Conservation (phyloP, 768 basidiomycete genomes). For the Tulasnella sp. region DNA sequence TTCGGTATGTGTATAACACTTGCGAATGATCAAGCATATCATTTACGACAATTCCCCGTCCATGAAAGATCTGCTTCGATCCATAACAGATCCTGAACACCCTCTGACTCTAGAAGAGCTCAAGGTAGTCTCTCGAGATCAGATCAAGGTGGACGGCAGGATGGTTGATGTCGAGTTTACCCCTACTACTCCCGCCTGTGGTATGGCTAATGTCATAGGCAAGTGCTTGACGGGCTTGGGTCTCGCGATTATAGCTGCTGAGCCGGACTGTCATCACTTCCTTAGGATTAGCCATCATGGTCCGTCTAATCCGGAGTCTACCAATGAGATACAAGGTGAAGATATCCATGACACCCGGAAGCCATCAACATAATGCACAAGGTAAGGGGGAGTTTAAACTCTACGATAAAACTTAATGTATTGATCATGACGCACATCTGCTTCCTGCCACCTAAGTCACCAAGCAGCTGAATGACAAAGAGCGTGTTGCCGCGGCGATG, state of each 20-base stretch:
- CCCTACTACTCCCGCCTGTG: constrained; percentile 94
- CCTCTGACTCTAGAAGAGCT: constrained; percentile 86
- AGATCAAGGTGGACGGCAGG: constrained; percentile 47
- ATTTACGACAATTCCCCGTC: not conserved
- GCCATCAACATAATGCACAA: constrained; percentile 88
- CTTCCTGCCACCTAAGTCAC: constrained; percentile 50
- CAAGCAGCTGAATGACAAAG: constrained; percentile 98
- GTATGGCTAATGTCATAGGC: constrained; percentile 96
- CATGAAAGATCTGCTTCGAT: constrained; percentile 75
- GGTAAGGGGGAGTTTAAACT: constrained; percentile 36
- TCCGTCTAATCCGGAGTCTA: constrained; percentile 77
- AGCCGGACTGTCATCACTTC: not conserved
- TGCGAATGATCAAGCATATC: no score
- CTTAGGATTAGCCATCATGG: constrained; percentile 90
- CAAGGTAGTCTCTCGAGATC: constrained; percentile 84
- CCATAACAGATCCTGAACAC: constrained; percentile 92
- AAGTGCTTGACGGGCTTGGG: constrained; percentile 20
- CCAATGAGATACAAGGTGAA: constrained; percentile 92
- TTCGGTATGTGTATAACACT: constrained; percentile 58
- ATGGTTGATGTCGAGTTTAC: constrained; percentile 83
- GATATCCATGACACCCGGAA: constrained; percentile 84
- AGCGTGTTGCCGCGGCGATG: constrained; percentile 91
- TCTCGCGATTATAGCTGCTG: not conserved
- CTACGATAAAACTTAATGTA: not conserved
- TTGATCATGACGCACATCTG: not conserved